These are phyloP conservation scores for Tylopilus plumbeoviolaceoides DNA, from an alignment of 768 basidiomycete genomes.

Conservation along the genomic window DNA sequence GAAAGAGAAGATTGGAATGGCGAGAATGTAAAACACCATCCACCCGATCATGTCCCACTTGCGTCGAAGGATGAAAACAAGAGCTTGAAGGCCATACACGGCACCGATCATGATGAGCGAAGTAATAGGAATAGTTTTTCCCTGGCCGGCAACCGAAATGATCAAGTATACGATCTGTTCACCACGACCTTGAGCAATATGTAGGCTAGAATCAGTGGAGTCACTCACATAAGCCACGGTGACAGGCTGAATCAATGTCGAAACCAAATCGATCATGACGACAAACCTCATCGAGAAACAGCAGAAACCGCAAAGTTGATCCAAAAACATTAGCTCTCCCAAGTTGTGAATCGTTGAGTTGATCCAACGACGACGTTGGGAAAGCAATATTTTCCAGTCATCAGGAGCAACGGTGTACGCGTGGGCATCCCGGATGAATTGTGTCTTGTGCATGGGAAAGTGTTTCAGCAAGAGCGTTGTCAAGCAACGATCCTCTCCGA, in stretches of 20 bases:
- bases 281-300: conserved; percentile 99
- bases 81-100: no score
- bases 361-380: conserved; percentile 98
- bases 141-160: no score
- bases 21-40: no score
- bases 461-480: conserved; percentile 95
- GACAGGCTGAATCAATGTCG: conserved; percentile 80
- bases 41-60: no score
- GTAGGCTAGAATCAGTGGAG: no score
- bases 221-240: conserved; percentile 84
- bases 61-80: no score
- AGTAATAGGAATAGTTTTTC: no score
- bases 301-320: conserved; percentile 93
- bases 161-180: no score
- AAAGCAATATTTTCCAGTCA: conserved; percentile 89
- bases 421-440: conserved; percentile 91
- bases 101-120: no score
- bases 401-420: conserved; percentile 95
- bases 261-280: conserved; percentile 93
- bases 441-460: conserved; percentile 92
- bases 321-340: conserved; percentile 87
- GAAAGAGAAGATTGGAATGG: no score
- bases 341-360: conserved; percentile 98
- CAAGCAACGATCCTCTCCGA: conserved; percentile 98
- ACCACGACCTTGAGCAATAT: no score